These are phyloP conservation scores for Penicillium pancosmium DNA, from an alignment of 495 filamentous ascomycete species.

Conservation along the genomic window DNA sequence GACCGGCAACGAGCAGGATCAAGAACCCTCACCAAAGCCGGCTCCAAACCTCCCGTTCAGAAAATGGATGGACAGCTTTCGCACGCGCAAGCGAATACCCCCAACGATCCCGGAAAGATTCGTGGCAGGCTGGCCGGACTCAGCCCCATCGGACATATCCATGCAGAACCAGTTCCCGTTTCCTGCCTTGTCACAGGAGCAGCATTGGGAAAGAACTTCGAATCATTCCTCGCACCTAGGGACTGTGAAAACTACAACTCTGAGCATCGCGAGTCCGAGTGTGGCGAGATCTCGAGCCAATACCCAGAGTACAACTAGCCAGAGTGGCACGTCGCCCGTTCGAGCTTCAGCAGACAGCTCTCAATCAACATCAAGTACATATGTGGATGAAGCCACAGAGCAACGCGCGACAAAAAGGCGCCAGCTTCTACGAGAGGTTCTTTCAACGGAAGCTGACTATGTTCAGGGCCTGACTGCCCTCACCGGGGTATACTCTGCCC, in stretches of 20 bases:
- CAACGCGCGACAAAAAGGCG: constrained; percentile 73
- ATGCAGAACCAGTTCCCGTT: constrained; percentile 23
- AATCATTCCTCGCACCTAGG: constrained; percentile 76
- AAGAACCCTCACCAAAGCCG: constrained; percentile 11
- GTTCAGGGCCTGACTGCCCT: constrained; percentile 83
- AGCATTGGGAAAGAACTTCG: constrained; percentile 59
- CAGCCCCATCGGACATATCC: constrained; percentile 32
- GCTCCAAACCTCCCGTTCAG: constrained; percentile 42
- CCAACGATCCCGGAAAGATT: constrained; percentile 29
- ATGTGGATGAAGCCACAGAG: constrained; percentile 70
- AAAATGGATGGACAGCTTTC: constrained; percentile 59
- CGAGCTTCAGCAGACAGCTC: constrained; percentile 70
- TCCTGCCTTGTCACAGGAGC: constrained; percentile 33
- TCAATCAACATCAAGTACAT: constrained; percentile 51
- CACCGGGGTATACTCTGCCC: constrained; percentile 64
- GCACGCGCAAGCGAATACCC: constrained; percentile 37
- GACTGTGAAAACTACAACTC: constrained; percentile 73
- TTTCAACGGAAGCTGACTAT: constrained; percentile 86
- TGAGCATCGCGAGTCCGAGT: constrained; percentile 72
- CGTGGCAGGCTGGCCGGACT: constrained; percentile 50
- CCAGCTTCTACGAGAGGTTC: constrained; percentile 78
- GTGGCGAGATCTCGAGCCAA: constrained; percentile 60
- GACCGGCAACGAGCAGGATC: constrained; percentile 1
- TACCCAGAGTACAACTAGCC: constrained; percentile 52
- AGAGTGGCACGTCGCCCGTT: constrained; percentile 56